Conservation (phyloP, 768 basidiomycete genomes). For the Auricularia auricula-judae region DNA sequence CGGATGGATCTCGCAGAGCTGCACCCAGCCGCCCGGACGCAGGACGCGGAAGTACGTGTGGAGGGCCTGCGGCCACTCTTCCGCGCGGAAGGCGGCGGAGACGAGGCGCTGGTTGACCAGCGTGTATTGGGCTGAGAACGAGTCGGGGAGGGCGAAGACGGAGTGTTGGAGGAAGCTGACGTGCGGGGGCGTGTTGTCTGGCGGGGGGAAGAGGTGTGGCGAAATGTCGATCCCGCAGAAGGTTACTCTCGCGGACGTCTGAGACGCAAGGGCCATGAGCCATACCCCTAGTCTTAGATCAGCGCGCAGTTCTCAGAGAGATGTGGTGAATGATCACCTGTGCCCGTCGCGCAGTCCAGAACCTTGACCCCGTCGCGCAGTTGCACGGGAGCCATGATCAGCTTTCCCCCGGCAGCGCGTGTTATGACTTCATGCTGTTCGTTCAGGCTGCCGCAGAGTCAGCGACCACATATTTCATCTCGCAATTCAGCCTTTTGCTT, state of each 20-base stretch:
- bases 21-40: constrained; percentile 9
- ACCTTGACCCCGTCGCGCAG: background rate
- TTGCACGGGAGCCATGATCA: background rate
- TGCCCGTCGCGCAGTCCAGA: too few species aligned
- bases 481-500: background rate
- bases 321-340: too few species aligned
- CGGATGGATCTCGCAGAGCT: background rate
- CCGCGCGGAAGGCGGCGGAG: background rate
- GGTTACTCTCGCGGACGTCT: background rate
- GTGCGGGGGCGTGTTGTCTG: background rate
- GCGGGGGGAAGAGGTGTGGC: background rate
- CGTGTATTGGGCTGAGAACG: constrained; percentile 4
- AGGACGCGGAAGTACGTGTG: constrained; percentile 3
- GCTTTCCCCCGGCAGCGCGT: background rate
- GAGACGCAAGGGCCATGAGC: background rate
- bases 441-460: background rate
- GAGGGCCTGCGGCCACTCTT: constrained; percentile 4
- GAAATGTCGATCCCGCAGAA: background rate
- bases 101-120: constrained; percentile 9
- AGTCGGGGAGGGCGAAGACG: background rate
- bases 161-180: background rate
- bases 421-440: background rate
- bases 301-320: too few species aligned
- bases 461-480: background rate
- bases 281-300: background rate